These are phyloP conservation scores for Trifolium subterraneum DNA, from an alignment of 306 rosid species.

Conservation along the genomic window DNA sequence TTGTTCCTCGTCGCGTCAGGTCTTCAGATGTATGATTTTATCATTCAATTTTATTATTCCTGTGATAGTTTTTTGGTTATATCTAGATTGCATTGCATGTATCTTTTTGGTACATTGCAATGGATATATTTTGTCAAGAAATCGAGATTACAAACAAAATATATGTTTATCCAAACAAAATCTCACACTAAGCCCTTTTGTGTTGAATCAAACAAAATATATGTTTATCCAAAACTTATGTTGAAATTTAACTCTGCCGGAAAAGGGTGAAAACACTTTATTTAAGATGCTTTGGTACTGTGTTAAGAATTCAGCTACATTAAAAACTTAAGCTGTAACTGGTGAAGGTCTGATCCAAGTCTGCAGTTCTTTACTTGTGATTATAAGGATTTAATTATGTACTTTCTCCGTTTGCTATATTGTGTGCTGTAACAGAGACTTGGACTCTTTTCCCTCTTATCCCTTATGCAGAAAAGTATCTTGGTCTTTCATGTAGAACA, in stretches of 20 bases:
- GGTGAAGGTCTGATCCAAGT: conserved; percentile 13
- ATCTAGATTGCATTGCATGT: not conserved
- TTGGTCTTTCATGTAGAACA: conserved; percentile 22
- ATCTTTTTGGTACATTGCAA: conserved; percentile 7
- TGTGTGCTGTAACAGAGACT: conserved; percentile 1
- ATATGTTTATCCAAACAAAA: no score
- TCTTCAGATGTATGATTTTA: conserved; percentile 59
- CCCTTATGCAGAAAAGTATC: conserved; percentile 6
- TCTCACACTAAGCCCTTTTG: not conserved
- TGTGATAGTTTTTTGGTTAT: not conserved
- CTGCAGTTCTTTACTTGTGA: conserved; percentile 1
- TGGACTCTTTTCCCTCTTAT: conserved; percentile 16
- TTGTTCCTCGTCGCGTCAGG: conserved; percentile 71
- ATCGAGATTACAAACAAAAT: no score
- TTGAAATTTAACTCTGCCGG: conserved; percentile 7
- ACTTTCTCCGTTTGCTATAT: conserved; percentile 8
- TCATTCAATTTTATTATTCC: not conserved
- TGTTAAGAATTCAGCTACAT: conserved; percentile 15
- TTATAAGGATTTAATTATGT: conserved; percentile 15
- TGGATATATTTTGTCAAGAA: conserved; percentile 15
- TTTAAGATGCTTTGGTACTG: conserved; percentile 4
- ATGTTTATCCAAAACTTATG: not conserved
- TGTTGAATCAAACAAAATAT: not conserved
- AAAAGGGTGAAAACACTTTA: not conserved
- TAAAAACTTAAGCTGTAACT: conserved; percentile 11